These are phyloP conservation scores for Paramarasmius palmivorus DNA, from an alignment of 1,284 basidiomycete species.

Conservation along the genomic window DNA sequence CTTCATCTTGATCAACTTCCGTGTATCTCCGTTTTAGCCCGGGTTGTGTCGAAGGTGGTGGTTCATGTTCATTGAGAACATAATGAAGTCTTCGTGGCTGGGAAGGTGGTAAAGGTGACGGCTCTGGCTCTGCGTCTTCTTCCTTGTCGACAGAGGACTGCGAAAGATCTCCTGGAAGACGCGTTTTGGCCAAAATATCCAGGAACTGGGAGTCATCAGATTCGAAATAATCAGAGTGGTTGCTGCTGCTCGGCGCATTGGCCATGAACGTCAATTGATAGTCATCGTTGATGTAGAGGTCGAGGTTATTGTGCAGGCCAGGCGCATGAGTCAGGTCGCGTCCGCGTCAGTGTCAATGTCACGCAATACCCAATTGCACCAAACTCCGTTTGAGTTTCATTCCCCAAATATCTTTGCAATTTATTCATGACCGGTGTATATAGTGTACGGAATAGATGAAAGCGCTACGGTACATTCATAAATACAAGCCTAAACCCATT, in stretches of 20 bases:
- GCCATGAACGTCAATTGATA: background rate
- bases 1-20: constrained; percentile 9
- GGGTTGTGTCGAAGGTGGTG: constrained; percentile 35
- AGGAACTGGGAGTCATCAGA: constrained; percentile 58
- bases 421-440: no score
- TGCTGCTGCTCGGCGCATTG: constrained; percentile 6
- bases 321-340: no score
- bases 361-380: no score
- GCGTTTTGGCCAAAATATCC: constrained; percentile 44
- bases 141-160: constrained; percentile 12
- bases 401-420: no score
- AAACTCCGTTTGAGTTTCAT: no score
- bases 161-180: constrained; percentile 47
- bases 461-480: no score
- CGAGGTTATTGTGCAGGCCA: no score
- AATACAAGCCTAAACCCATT: no score
- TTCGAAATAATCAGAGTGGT: constrained; percentile 58
- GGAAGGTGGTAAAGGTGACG: constrained; percentile 20
- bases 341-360: no score
- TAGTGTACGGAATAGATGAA: no score
- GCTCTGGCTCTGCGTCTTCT: constrained; percentile 25
- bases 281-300: constrained; percentile 1
- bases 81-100: background rate
- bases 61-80: constrained; percentile 20
- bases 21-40: constrained; percentile 29